Base-by-base conservation (phyloP, 2,329 filamentous ascomycete species). In the Chaetomium sp. region DNA sequence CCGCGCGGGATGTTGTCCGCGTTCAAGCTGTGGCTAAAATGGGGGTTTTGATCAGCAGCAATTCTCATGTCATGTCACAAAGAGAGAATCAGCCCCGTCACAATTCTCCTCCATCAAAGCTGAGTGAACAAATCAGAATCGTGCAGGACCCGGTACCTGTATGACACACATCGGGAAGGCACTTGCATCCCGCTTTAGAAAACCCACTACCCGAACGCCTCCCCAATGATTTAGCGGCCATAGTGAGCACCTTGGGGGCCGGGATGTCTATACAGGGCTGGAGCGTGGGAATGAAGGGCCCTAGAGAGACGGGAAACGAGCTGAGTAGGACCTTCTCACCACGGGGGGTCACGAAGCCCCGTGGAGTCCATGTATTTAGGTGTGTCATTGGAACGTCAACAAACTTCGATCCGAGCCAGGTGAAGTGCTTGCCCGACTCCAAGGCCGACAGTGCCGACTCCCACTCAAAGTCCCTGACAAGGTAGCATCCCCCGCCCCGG, bases 401-500 rank as follows among this genome's bases (percentile, higher is more conserved):
- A 35, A 27, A 9, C 8, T 5, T 13, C 21, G 1, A n/a, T 8
- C 31, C 47, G 45, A 60, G 57, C 27, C 42, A 38, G 53, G 42
- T 33, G n/a, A 19, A 19, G 25, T 57, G 45, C 49, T 27, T 21
- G 42, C n/a, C 19, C 12, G 35, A 55, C 9, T 38, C 19, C 29
- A 38, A 42, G 45, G 31, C 58, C 58, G 50, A 54, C 31, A 54
- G 58, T 19, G 33, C 50, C 58, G 53, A 27, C 21, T 42, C 29
- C 21, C 25, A 19, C 33, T 42, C 23, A 47, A 47, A 62, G 27
- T 57, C 19, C 54, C 47, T 23, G 25, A 38, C 55, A 51, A 59
- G 25, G 56, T 63, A 56, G 50, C 50, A 62, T 60, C 27, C 25
- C 47, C 53, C 45, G 51, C 45, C 47, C 61, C 65, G 25, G 53